phyloP scores from a whole-genome alignment of 805 yeast species.

The Candida ortonii region DNA sequence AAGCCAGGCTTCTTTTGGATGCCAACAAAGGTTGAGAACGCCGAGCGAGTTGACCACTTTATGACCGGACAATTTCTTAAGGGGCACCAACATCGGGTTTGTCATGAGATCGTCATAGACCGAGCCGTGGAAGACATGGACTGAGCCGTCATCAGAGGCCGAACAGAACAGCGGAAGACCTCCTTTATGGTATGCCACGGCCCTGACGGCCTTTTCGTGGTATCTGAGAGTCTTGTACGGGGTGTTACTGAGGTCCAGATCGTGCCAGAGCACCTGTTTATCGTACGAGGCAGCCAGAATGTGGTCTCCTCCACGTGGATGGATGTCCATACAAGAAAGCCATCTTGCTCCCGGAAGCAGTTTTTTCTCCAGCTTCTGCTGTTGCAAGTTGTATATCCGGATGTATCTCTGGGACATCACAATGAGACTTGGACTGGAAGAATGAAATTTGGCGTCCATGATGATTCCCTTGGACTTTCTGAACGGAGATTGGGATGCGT shows the following conservation, averaged over 20 bases:
- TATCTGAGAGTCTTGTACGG: slow-evolving; percentile 95
- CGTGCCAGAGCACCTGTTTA: slow-evolving; percentile 96
- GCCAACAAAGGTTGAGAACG: slow-evolving; percentile 87
- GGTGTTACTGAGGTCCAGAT: slow-evolving; percentile 79
- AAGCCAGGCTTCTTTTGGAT: slow-evolving; percentile 97
- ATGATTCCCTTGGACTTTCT: slow-evolving; percentile 88
- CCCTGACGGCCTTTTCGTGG: slow-evolving; percentile 91
- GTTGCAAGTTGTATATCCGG: slow-evolving; percentile 85
- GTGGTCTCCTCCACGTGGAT: slow-evolving; percentile 90
- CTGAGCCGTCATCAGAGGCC: slow-evolving; percentile 89
- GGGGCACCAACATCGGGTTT: slow-evolving; percentile 92
- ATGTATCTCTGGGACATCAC: slow-evolving; percentile 93
- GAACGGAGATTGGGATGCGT: slow-evolving; percentile 94
- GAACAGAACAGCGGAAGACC: slow-evolving; percentile 88
- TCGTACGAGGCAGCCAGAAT: slow-evolving; percentile 90
- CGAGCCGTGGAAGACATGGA: slow-evolving; percentile 94
- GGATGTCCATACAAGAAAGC: slow-evolving; percentile 88
- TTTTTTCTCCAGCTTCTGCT: slow-evolving; percentile 79
- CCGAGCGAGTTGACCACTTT: slow-evolving; percentile 77
- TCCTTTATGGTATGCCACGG: slow-evolving; percentile 80
- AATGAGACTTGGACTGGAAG: slow-evolving; percentile 87
- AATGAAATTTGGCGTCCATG: slow-evolving; percentile 96
- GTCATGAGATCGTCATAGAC: slow-evolving; percentile 95
- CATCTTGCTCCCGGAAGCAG: slow-evolving; percentile 94
- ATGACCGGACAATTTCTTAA: slow-evolving; percentile 92